Evolutionary conservation across 371 early-diverging fungal genomes (phyloP).

Genomic region (Rhizopus sp.): DNA sequence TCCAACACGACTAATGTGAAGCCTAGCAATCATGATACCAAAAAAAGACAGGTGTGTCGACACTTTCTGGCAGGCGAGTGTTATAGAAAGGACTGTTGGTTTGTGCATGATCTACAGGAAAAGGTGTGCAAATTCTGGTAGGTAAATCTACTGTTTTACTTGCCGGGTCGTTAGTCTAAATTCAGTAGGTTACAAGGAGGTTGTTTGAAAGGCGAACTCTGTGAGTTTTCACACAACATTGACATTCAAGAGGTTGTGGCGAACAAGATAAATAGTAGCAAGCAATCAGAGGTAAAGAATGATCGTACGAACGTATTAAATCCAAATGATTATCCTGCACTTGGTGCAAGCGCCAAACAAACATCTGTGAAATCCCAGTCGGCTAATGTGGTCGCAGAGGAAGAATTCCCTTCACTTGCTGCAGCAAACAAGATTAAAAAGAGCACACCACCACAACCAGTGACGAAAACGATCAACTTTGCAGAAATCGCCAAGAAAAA

Average conservation of each 20-base stretch:
- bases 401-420: conserved; percentile 44
- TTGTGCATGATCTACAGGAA: conserved; percentile 72
- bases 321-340: conserved; percentile 35
- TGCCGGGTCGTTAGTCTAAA: neutral
- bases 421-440: conserved; percentile 29
- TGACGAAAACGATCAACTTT: conserved; percentile 29
- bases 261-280: conserved; percentile 27
- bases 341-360: conserved; percentile 7
- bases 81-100: conserved; percentile 81
- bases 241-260: conserved; percentile 45
- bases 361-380: neutral
- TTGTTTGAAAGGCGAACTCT: conserved; percentile 70
- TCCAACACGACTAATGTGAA: conserved; percentile 3
- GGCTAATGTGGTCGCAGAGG: conserved; percentile 9
- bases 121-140: conserved; percentile 79
- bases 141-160: conserved; percentile 5
- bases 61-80: conserved; percentile 79
- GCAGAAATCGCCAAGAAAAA: conserved; percentile 42
- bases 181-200: conserved; percentile 59
- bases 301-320: conserved; percentile 16
- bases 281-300: too few relatives aligned
- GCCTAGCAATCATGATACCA: conserved; percentile 11
- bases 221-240: conserved; percentile 66
- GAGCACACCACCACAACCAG: neutral
- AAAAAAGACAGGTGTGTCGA: conserved; percentile 65